Conservation (phyloP, 495 filamentous ascomycete genomes). For the Cetradonia linearis region DNA sequence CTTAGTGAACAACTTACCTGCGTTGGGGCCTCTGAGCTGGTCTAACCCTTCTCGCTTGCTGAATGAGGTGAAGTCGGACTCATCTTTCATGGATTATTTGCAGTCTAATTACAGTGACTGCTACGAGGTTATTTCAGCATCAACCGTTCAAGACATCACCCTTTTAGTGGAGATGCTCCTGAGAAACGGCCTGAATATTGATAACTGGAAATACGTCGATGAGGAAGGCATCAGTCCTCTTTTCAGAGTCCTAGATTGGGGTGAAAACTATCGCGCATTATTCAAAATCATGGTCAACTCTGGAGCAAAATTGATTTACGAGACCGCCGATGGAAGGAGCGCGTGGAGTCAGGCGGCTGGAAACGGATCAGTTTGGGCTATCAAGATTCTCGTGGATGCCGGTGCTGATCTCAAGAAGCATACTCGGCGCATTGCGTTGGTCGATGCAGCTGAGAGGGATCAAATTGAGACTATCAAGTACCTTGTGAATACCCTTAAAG, state of each 20-base stretch:
- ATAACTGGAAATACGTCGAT: neutral
- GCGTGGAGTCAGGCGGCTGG: neutral
- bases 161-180: neutral
- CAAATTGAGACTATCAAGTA: neutral
- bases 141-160: neutral
- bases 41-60: neutral
- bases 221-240: neutral
- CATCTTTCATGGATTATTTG: neutral
- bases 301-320: neutral
- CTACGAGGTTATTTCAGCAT: neutral
- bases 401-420: neutral
- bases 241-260: conserved; percentile 9
- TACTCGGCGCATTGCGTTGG: neutral
- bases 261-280: neutral
- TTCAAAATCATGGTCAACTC: conserved; percentile 6
- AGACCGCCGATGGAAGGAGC: neutral
- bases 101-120: neutral
- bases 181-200: neutral
- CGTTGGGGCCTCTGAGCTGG: neutral
- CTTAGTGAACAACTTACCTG: conserved; percentile 1
- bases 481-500: neutral
- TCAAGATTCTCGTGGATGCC: conserved; percentile 3
- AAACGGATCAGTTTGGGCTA: neutral
- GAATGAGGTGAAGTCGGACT: neutral
- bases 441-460: neutral